phyloP scores from a whole-genome alignment of 1,284 basidiomycete species.

The Erythrobasidium hasegawianum region DNA sequence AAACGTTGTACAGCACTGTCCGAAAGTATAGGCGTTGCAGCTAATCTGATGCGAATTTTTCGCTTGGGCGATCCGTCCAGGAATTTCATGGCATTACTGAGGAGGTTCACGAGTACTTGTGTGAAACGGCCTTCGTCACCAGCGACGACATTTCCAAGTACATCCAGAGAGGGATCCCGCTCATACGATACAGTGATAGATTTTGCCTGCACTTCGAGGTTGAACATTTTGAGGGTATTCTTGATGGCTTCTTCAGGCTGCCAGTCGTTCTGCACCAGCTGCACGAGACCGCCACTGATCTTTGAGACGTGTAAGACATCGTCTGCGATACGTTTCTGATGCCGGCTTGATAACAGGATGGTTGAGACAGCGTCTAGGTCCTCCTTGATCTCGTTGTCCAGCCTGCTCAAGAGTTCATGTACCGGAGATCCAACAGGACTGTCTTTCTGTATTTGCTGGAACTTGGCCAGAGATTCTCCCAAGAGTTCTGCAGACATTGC shows the following conservation, averaged over 20 bases:
- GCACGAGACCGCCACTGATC: conserved; percentile 40
- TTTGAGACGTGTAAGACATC: conserved; percentile 44
- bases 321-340: conserved; percentile 43
- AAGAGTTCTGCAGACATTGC: conserved; percentile 43
- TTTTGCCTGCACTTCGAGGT: conserved; percentile 36
- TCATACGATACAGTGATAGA: conserved; percentile 35
- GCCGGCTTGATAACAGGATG: conserved; percentile 43
- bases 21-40: conserved; percentile 14
- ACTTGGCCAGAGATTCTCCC: conserved; percentile 35
- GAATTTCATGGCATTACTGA: conserved; percentile 31
- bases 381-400: conserved; percentile 42
- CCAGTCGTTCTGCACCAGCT: conserved; percentile 38
- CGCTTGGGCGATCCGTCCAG: conserved; percentile 5
- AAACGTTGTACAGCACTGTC: conserved; percentile 1
- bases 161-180: conserved; percentile 31
- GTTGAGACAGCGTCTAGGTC: conserved; percentile 45
- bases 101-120: conserved; percentile 30
- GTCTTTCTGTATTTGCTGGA: conserved; percentile 35
- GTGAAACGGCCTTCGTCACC: conserved; percentile 30
- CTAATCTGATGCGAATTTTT: conserved; percentile 14
- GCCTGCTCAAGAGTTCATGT: conserved; percentile 8
- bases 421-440: conserved; percentile 22
- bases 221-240: conserved; percentile 40
- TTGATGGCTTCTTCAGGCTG: conserved; percentile 34
- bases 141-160: conserved; percentile 22